Evolutionary conservation across 2,329 filamentous ascomycete species (phyloP).

Genomic region (Cytospora paraplurivora): DNA sequence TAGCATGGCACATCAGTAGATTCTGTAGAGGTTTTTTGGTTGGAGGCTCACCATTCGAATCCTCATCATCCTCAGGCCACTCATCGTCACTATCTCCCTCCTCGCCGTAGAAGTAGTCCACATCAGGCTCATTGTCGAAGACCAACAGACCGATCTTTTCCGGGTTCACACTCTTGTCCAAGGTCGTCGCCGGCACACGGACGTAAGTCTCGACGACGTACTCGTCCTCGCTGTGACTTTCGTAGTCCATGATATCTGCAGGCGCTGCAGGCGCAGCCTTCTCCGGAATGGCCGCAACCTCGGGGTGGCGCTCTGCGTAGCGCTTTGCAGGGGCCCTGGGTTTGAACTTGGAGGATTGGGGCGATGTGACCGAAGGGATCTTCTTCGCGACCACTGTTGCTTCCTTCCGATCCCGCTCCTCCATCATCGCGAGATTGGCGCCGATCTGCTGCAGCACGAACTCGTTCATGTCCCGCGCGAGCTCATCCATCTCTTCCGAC

Average conservation of each 20-base stretch:
- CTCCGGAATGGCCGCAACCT: conserved; percentile 34
- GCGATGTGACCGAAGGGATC: conserved; percentile 30
- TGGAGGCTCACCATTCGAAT: conserved; percentile 61
- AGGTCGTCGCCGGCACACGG: conserved; percentile 56
- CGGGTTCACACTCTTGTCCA: conserved; percentile 49
- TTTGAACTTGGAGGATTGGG: conserved; percentile 47
- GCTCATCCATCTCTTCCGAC: conserved; percentile 50
- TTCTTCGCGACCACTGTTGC: conserved; percentile 22
- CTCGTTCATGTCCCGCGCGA: conserved; percentile 58
- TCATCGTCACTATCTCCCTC: conserved; percentile 66
- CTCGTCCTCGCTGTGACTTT: conserved; percentile 51
- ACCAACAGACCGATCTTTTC: conserved; percentile 59
- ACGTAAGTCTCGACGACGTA: conserved; percentile 68
- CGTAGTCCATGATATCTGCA: conserved; percentile 31
- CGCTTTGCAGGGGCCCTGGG: conserved; percentile 58
- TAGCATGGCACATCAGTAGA: not conserved
- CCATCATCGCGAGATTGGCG: conserved; percentile 51
- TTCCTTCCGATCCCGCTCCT: conserved; percentile 37
- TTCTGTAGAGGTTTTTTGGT: not conserved
- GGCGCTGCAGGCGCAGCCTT: conserved; percentile 24
- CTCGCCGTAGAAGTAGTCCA: conserved; percentile 61
- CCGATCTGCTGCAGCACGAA: conserved; percentile 63
- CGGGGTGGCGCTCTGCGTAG: conserved; percentile 59
- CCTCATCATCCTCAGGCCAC: conserved; percentile 60
- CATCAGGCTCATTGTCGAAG: conserved; percentile 60